phyloP scores from a whole-genome alignment of 768 basidiomycete genomes.

The Suillus paluster region DNA sequence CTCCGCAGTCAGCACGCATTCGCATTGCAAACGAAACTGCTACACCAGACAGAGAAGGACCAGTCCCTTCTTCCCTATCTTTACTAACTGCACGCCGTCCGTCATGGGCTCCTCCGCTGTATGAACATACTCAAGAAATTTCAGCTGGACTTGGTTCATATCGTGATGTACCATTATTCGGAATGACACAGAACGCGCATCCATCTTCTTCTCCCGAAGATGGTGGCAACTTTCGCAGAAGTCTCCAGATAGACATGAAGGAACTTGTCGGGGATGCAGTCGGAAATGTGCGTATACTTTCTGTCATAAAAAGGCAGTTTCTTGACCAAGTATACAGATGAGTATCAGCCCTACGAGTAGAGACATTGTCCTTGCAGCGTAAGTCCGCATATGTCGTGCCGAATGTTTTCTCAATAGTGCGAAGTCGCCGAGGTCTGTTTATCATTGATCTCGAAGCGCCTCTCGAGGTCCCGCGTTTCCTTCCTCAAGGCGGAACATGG shows the following conservation, averaged over 20 bases:
- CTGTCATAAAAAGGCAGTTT: background rate
- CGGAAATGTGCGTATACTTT: constrained; percentile 64
- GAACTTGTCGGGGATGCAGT: constrained; percentile 80
- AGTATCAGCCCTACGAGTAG: constrained; percentile 88
- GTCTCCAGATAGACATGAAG: constrained; percentile 80
- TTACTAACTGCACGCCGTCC: constrained; percentile 38
- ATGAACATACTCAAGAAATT: constrained; percentile 31
- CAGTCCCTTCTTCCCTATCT: constrained; percentile 33
- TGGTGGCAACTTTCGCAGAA: constrained; percentile 58
- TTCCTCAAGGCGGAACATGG: constrained; percentile 97
- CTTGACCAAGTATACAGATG: constrained; percentile 58
- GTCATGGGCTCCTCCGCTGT: constrained; percentile 36
- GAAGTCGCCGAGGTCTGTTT: constrained; percentile 84
- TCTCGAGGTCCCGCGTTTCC: constrained; percentile 84
- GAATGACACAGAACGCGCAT: constrained; percentile 20
- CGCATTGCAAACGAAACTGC: constrained; percentile 22
- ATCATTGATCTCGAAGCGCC: constrained; percentile 94
- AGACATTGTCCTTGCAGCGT: constrained; percentile 92
- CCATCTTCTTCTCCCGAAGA: constrained; percentile 50
- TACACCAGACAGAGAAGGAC: constrained; percentile 25
- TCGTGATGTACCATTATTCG: constrained; percentile 32
- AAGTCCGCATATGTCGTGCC: constrained; percentile 30
- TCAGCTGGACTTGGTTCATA: constrained; percentile 29
- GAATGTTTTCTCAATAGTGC: background rate
- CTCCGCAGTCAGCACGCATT: constrained; percentile 23